phyloP scores from a whole-genome alignment of 192 early-diverging fungal genomes.

The Pilobolus umbonatus region DNA sequence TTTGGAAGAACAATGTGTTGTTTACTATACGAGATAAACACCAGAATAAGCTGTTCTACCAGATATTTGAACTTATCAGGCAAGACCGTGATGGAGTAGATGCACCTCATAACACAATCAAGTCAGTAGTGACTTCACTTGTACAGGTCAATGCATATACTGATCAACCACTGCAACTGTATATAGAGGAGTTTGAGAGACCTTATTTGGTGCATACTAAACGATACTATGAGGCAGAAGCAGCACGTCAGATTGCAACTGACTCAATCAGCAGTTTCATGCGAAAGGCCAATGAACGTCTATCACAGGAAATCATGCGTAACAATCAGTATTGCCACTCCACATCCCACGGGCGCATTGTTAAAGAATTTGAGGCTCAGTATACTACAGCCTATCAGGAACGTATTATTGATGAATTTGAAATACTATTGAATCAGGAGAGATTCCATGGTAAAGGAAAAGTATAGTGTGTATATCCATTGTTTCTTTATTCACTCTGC shows the following conservation, averaged over 20 bases:
- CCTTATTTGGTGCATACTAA: conserved; percentile 62
- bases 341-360: conserved; percentile 61
- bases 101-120: conserved; percentile 48
- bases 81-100: conserved; percentile 64
- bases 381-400: conserved; percentile 65
- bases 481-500: neutral
- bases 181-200: conserved; percentile 76
- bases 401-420: conserved; percentile 64
- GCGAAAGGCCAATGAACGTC: conserved; percentile 50
- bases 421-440: conserved; percentile 61
- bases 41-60: conserved; percentile 60
- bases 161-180: conserved; percentile 63
- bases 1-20: conserved; percentile 71
- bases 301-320: conserved; percentile 60
- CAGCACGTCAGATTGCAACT: conserved; percentile 49
- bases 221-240: conserved; percentile 66
- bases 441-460: conserved; percentile 48
- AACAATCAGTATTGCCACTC: conserved; percentile 58
- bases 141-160: conserved; percentile 60
- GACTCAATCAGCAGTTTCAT: conserved; percentile 67
- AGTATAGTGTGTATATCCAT: neutral
- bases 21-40: conserved; percentile 50
- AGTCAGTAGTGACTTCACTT: conserved; percentile 50
- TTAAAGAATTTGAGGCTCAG: conserved; percentile 70
- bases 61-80: conserved; percentile 64